These are phyloP conservation scores for Myriosclerotinia curreyana DNA, from an alignment of 2,329 filamentous ascomycete genomes.

Conservation along the genomic window DNA sequence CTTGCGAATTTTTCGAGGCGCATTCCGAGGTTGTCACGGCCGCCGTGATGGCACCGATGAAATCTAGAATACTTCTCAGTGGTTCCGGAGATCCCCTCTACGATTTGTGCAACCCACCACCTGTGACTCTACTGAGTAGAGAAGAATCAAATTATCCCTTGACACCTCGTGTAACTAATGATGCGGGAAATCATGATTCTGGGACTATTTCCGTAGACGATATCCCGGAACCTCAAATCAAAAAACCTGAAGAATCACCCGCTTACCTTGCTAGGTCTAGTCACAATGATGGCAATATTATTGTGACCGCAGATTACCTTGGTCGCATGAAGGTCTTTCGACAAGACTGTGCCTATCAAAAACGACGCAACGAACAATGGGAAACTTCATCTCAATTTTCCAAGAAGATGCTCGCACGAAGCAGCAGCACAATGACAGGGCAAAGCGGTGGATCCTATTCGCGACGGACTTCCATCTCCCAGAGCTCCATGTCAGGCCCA, in stretches of 20 bases:
- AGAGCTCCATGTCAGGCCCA: slow-evolving; percentile 35
- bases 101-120: slow-evolving; percentile 92
- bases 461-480: slow-evolving; percentile 45
- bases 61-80: slow-evolving; percentile 73
- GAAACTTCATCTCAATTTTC: slow-evolving; percentile 76
- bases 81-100: slow-evolving; percentile 86
- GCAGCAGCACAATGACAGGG: slow-evolving; percentile 44
- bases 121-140: slow-evolving; percentile 74
- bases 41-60: slow-evolving; percentile 79
- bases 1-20: slow-evolving; percentile 86
- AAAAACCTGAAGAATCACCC: slow-evolving; percentile 64
- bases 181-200: slow-evolving; percentile 33
- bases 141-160: slow-evolving; percentile 59
- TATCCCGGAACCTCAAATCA: slow-evolving; percentile 38
- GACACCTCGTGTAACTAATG: slow-evolving; percentile 33
- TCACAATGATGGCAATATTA: slow-evolving; percentile 81
- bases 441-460: slow-evolving; percentile 46
- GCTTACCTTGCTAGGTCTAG: slow-evolving; percentile 72
- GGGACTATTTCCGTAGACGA: slow-evolving; percentile 22
- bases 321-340: slow-evolving; percentile 92
- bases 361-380: slow-evolving; percentile 73
- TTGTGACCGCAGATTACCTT: slow-evolving; percentile 84
- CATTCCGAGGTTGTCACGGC: slow-evolving; percentile 85
- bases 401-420: slow-evolving; percentile 38
- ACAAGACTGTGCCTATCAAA: slow-evolving; percentile 76